A percentile compares a stretch with the other conserved stretches of the same genome.
These are phyloP conservation scores for Pelargonium nanum DNA, from an alignment of 345 rosid genomes.

Conservation along the genomic window DNA sequence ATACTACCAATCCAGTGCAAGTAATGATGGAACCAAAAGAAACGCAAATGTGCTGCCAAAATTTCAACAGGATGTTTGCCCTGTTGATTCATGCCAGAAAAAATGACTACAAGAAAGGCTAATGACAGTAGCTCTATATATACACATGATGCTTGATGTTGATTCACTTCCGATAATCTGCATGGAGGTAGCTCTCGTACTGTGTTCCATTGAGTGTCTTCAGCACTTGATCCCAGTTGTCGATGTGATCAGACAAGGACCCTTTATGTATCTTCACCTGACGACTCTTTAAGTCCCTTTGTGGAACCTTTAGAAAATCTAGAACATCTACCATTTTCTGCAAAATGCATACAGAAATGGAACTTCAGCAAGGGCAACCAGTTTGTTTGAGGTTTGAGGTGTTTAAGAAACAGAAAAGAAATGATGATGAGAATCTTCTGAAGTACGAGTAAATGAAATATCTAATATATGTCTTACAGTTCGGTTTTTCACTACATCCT, in stretches of 20 bases:
- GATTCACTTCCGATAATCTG: slow-evolving; percentile 43
- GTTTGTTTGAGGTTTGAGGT: too few relatives aligned
- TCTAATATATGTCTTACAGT: slow-evolving; percentile 42
- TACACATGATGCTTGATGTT: neutral
- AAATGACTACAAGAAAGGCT: neutral
- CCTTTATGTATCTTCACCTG: slow-evolving; percentile 97
- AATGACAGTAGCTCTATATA: neutral
- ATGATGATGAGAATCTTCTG: neutral
- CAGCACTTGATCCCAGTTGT: slow-evolving; percentile 73
- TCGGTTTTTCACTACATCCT: slow-evolving; percentile 73
- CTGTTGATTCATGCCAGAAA: neutral
- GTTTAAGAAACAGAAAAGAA: neutral
- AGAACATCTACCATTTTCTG: slow-evolving; percentile 73
- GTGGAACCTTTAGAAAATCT: slow-evolving; percentile 80
- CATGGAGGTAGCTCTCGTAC: slow-evolving; percentile 45
- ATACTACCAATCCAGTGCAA: neutral
- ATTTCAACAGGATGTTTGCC: neutral
- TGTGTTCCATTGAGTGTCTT: slow-evolving; percentile 52
- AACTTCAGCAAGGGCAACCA: neutral
- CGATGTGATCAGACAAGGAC: slow-evolving; percentile 45
- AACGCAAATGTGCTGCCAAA: neutral
- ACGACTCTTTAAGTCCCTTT: slow-evolving; percentile 52
- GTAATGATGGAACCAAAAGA: too few relatives aligned
- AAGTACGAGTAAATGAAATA: too few relatives aligned
- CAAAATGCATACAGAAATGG: neutral